A percentile compares a stretch with the other conserved stretches of the same genome.
Evolutionary conservation across 352 stramenopile genomes (phyloP).

Genomic region (Pythium coloratum): DNA sequence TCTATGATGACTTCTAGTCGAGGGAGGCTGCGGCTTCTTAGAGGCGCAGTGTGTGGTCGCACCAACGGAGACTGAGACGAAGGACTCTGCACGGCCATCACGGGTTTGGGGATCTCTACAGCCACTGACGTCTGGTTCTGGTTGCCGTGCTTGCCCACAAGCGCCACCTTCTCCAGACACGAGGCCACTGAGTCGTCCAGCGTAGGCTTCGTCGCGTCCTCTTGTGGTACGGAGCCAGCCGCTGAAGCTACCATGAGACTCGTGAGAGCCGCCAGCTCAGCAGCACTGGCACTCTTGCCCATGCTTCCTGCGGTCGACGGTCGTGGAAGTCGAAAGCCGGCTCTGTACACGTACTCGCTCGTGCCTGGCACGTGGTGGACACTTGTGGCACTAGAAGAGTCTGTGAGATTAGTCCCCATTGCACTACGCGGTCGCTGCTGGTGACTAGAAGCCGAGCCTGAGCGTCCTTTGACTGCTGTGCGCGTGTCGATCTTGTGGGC

Average conservation of each 20-base stretch:
- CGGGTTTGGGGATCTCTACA: constrained; percentile 27
- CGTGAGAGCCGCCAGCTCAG: constrained; percentile 8
- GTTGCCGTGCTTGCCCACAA: constrained; percentile 31
- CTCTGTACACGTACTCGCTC: constrained; percentile 58
- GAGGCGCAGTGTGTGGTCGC: constrained; percentile 51
- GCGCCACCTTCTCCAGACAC: constrained; percentile 43
- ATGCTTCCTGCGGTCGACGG: constrained; percentile 11
- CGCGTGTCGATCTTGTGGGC: constrained; percentile 53
- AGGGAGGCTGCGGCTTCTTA: constrained; percentile 52
- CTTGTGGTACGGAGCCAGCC: not conserved
- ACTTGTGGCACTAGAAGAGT: not conserved
- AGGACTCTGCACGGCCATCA: constrained; percentile 25
- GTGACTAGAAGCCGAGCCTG: constrained; percentile 30
- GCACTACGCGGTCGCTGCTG: constrained; percentile 34
- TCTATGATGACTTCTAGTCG: constrained; percentile 30
- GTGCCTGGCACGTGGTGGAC: constrained; percentile 47
- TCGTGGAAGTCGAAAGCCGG: constrained; percentile 53
- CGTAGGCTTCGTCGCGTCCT: constrained; percentile 10
- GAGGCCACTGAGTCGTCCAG: constrained; percentile 33
- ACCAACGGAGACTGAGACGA: constrained; percentile 8
- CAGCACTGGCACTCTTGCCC: constrained; percentile 6
- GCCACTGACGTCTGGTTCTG: not conserved
- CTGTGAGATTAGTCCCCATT: not conserved
- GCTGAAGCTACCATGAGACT: constrained; percentile 15
- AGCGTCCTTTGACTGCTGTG: constrained; percentile 43